Percentiles rank a stretch among this genome's conserved stretches.
Evolutionary conservation across 78 protist species (phyloP).

Genomic region (Monocercomonoides exilis): DNA sequence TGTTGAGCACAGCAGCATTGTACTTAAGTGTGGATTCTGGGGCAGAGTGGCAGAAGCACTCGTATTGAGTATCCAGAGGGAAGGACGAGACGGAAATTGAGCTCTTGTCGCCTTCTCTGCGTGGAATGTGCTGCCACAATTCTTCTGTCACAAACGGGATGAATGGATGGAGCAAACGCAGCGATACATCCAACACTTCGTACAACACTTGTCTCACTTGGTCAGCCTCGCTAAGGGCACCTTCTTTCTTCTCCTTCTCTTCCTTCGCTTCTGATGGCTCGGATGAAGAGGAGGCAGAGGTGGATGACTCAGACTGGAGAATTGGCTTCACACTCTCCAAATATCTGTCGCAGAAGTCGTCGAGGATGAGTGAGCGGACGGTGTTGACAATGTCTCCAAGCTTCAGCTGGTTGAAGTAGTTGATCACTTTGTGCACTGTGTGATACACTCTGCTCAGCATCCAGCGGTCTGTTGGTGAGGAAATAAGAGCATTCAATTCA

Average conservation of each 20-base stretch:
- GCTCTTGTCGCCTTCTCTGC: neutral
- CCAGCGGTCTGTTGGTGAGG: slow-evolving; percentile 65
- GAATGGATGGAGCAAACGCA: slow-evolving; percentile 86
- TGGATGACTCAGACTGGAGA: neutral
- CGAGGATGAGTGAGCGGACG: slow-evolving; percentile 59
- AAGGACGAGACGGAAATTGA: neutral
- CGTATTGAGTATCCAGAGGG: neutral
- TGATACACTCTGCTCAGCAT: slow-evolving; percentile 63
- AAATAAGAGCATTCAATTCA: neutral
- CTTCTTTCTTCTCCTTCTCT: slow-evolving; percentile 3
- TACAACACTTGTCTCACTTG: slow-evolving; percentile 34
- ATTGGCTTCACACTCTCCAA: slow-evolving; percentile 56
- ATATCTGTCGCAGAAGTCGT: slow-evolving; percentile 82
- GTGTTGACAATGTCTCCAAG: slow-evolving; percentile 56
- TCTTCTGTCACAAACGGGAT: slow-evolving; percentile 97
- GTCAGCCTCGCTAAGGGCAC: neutral
- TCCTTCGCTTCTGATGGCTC: neutral
- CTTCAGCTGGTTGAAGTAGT: slow-evolving; percentile 37
- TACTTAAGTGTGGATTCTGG: neutral
- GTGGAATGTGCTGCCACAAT: slow-evolving; percentile 60
- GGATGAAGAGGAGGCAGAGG: too few species aligned
- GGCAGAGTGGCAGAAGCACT: neutral
- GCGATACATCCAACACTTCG: slow-evolving; percentile 65
- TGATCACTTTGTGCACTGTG: slow-evolving; percentile 34
- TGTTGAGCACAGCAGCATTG: neutral